Evolutionary conservation across 805 yeast genomes (phyloP).

Genomic region (Wickerhamomyces chaumierensis): DNA sequence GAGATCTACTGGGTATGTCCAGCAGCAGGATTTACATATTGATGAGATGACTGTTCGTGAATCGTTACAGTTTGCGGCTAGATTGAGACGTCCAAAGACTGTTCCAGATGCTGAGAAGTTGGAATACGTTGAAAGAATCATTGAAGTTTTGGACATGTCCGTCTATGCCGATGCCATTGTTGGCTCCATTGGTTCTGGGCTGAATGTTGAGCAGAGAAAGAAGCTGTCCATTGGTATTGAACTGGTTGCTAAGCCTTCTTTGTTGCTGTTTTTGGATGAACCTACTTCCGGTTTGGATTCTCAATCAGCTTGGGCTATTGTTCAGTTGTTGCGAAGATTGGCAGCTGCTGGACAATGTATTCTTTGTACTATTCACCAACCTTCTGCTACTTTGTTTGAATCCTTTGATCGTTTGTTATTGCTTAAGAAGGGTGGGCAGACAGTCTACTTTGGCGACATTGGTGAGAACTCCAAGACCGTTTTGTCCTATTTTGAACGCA

Average conservation of each 20-base stretch:
- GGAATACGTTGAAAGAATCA: constrained; percentile 40
- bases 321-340: constrained; percentile 45
- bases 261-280: constrained; percentile 66
- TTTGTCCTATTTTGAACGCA: background rate
- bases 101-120: constrained; percentile 30
- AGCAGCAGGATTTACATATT: constrained; percentile 69
- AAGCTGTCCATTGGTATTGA: constrained; percentile 77
- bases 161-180: constrained; percentile 30
- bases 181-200: constrained; percentile 46
- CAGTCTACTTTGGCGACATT: background rate
- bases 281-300: constrained; percentile 87
- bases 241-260: constrained; percentile 52
- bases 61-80: constrained; percentile 64
- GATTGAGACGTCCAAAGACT: constrained; percentile 43
- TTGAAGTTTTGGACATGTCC: constrained; percentile 43
- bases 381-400: constrained; percentile 53
- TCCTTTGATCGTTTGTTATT: constrained; percentile 64
- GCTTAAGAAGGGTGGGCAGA: constrained; percentile 17
- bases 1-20: constrained; percentile 54
- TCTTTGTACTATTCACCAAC: constrained; percentile 75
- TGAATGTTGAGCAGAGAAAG: constrained; percentile 74
- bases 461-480: background rate
- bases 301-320: constrained; percentile 59
- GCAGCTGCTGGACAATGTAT: constrained; percentile 53
- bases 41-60: constrained; percentile 69